Evolutionary conservation across 495 filamentous ascomycete species (phyloP).

Genomic region (Trypethelium eluteriae): DNA sequence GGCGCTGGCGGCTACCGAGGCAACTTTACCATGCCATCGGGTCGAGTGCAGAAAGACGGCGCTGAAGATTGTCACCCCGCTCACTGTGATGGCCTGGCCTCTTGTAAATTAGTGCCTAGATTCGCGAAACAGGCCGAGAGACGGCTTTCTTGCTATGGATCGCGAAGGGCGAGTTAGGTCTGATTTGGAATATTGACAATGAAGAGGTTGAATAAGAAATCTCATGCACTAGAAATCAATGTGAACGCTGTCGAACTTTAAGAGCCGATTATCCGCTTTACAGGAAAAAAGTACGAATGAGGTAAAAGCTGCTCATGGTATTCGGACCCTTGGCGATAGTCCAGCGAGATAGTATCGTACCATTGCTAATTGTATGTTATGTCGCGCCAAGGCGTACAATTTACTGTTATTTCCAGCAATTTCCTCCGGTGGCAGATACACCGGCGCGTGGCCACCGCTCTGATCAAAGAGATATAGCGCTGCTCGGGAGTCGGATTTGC

Average conservation of each 20-base stretch:
- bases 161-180: background rate
- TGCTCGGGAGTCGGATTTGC: background rate
- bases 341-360: too few relatives aligned
- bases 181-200: background rate
- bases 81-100: background rate
- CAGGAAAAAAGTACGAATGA: too few relatives aligned
- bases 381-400: too few relatives aligned
- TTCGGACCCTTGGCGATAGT: too few relatives aligned
- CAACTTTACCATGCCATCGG: background rate
- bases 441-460: background rate
- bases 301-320: too few relatives aligned
- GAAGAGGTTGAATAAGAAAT: background rate
- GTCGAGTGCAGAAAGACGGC: background rate
- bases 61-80: background rate
- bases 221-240: too few relatives aligned
- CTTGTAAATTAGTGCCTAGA: background rate
- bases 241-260: too few relatives aligned
- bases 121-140: background rate
- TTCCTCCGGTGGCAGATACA: background rate
- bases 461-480: background rate
- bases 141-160: background rate
- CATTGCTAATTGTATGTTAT: too few relatives aligned
- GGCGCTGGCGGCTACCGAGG: background rate
- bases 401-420: too few relatives aligned
- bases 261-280: too few relatives aligned